Percentiles rank a stretch among this genome's conserved stretches.
phyloP scores from a whole-genome alignment of 495 filamentous ascomycete species.

The Aspergillus funiculosus region DNA sequence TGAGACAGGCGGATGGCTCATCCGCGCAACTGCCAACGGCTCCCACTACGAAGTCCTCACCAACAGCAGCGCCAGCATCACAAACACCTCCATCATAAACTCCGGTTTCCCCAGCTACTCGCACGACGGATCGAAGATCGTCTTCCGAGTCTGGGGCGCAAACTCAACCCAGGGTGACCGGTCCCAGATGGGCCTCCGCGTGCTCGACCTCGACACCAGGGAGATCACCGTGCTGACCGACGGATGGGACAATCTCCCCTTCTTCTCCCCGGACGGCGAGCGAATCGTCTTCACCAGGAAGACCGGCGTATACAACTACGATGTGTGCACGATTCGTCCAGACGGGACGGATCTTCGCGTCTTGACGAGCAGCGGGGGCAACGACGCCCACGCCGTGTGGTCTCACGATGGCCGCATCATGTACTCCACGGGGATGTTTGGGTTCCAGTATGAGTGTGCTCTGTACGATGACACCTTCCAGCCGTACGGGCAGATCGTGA shows the following conservation, averaged over 20 bases:
- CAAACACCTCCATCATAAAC: conserved; percentile 18
- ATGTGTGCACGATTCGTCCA: conserved; percentile 33
- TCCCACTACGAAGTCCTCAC: conserved; percentile 22
- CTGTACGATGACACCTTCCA: conserved; percentile 34
- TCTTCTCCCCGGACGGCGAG: conserved; percentile 28
- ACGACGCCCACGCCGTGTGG: conserved; percentile 43
- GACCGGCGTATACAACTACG: conserved; percentile 26
- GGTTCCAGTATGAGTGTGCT: conserved; percentile 29
- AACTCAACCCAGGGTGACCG: conserved; percentile 16
- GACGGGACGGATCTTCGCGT: conserved; percentile 31
- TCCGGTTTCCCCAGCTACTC: conserved; percentile 29
- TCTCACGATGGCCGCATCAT: conserved; percentile 31
- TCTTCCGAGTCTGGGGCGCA: conserved; percentile 29
- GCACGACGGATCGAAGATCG: conserved; percentile 26
- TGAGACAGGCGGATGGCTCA: conserved; percentile 19
- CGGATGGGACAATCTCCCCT: conserved; percentile 29
- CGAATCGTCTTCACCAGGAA: conserved; percentile 31
- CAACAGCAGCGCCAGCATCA: conserved; percentile 13
- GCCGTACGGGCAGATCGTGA: conserved; percentile 32
- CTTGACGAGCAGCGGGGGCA: conserved; percentile 31
- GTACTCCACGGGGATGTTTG: conserved; percentile 30
- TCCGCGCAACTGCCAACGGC: conserved; percentile 22
- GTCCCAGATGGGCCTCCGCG: conserved; percentile 23
- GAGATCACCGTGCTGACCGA: conserved; percentile 23
- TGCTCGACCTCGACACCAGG: conserved; percentile 25